Conservation (phyloP, 2,329 filamentous ascomycete species). For the Cercospora canescens region DNA sequence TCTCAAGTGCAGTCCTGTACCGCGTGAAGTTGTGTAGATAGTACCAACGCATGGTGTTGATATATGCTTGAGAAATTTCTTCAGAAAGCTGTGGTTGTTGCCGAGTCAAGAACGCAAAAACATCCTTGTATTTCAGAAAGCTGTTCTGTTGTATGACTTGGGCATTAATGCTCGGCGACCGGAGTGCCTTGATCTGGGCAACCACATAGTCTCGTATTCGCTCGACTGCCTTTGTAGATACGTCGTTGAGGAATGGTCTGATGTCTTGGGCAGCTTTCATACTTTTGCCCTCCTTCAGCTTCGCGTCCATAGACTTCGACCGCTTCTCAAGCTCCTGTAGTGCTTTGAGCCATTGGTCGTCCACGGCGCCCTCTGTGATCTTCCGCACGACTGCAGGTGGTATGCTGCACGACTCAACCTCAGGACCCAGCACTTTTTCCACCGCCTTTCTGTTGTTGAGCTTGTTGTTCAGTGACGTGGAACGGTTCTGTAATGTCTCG, state of each 20-base stretch:
- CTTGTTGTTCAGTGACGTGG: slow-evolving; percentile 76
- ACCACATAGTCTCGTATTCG: slow-evolving; percentile 94
- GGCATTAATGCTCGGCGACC: slow-evolving; percentile 94
- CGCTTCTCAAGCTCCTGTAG: slow-evolving; percentile 82
- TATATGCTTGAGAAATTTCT: slow-evolving; percentile 89
- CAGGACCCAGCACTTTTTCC: slow-evolving; percentile 80
- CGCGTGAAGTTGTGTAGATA: slow-evolving; percentile 88
- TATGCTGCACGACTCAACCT: slow-evolving; percentile 89
- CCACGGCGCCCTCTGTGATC: slow-evolving; percentile 84
- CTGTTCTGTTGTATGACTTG: slow-evolving; percentile 95
- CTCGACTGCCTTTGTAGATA: slow-evolving; percentile 87
- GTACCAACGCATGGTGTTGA: slow-evolving; percentile 99
- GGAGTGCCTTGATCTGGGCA: slow-evolving; percentile 86
- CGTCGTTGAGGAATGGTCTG: slow-evolving; percentile 78
- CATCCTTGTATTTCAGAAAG: slow-evolving; percentile 83
- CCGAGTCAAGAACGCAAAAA: slow-evolving; percentile 80
- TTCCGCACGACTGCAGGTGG: slow-evolving; percentile 80
- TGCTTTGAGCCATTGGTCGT: slow-evolving; percentile 83
- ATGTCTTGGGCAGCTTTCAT: slow-evolving; percentile 81
- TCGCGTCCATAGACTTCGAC: slow-evolving; percentile 69
- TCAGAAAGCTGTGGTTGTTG: slow-evolving; percentile 82
- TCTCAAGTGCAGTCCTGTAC: slow-evolving; percentile 80
- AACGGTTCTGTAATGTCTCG: slow-evolving; percentile 86
- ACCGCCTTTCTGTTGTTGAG: slow-evolving; percentile 87
- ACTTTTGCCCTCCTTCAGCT: slow-evolving; percentile 59